Percentiles rank a stretch among this genome's conserved stretches.
These are phyloP conservation scores for Neofusicoccum sp. DNA, from an alignment of 2,329 filamentous ascomycete genomes.

Conservation along the genomic window DNA sequence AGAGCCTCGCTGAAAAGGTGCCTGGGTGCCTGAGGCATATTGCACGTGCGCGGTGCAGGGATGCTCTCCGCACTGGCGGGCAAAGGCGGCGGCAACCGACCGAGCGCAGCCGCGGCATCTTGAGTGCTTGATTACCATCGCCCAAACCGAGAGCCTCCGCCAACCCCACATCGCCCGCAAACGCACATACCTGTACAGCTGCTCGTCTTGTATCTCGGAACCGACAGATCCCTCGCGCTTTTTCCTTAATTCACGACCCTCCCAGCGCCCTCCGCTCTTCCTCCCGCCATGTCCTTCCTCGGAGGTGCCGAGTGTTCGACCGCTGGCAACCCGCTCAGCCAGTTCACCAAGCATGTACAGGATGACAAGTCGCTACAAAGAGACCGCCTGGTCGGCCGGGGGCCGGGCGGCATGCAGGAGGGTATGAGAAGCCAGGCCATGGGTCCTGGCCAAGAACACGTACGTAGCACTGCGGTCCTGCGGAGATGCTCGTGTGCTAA, in stretches of 20 bases:
- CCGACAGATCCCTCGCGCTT: neutral
- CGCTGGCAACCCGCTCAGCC: conserved; percentile 90
- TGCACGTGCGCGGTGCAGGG: neutral
- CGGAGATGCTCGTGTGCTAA: neutral
- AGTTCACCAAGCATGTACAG: conserved; percentile 96
- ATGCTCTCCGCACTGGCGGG: conserved; percentile 6
- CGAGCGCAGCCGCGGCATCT: conserved; percentile 14
- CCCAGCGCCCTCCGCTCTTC: neutral
- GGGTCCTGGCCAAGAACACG: conserved; percentile 68
- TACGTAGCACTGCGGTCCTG: conserved; percentile 27
- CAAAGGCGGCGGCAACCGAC: conserved; percentile 8
- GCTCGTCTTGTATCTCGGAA: neutral
- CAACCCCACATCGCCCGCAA: conserved; percentile 5
- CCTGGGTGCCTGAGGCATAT: neutral
- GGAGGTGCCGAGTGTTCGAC: conserved; percentile 96
- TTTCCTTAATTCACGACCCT: neutral
- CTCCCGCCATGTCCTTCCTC: conserved; percentile 83
- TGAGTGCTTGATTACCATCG: conserved; percentile 15
- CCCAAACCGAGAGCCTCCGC: neutral
- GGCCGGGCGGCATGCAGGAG: conserved; percentile 70
- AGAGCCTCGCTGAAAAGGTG: neutral
- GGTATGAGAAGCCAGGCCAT: conserved; percentile 75
- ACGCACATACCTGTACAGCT: neutral
- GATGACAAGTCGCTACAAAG: conserved; percentile 94
- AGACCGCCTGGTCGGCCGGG: conserved; percentile 79